Base-by-base conservation (phyloP, 139 green algal genomes). In the Chlorella sp. region DNA sequence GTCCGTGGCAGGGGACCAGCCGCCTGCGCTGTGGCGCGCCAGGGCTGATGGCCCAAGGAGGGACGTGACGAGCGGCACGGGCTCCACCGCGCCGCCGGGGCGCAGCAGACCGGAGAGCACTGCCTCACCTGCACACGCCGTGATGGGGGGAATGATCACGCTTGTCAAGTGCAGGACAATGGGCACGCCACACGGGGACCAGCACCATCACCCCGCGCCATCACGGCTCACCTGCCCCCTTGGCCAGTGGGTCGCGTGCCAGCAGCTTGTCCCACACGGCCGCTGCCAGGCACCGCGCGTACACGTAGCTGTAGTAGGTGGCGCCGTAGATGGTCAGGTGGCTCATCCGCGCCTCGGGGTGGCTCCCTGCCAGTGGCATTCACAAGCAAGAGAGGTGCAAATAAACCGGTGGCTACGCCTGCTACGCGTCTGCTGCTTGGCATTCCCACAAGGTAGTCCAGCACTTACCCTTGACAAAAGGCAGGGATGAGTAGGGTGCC, bases 291-390 rank as follows among this genome's bases (percentile, higher is more conserved):
- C 76, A 87, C 22, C 88, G 72, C 5, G 90, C 89, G 62, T 91
- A 95, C 2, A 92, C 67, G 74, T 97, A 97, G 27, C 70, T 77
- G 80, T 96, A 96, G 77, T 97, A 97, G 42, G 78, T 77, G 29
- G 79, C 88, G 1, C 86, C 91, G 62, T 97, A 97, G 32, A 88
- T 90, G 2, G 91, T 85, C 29, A 93, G 49, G 81, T 97, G 91
- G 10, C 72, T 74, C 50, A 96, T 90, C 1, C 91, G 76, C 31
- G 81, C 74, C 77, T 90, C 68, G 66, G 24, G 69, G 73, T 63
- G 72, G 67, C 78, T 60, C 5, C 31, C 26, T 36, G 77, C 35
- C 42, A 55, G 42, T 55, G 42, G 10, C 42, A 24, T 55, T 55
- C 42, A 24, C 42, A 10, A 55, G 42, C 42, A 17, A n/a, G n/a